phyloP scores from a whole-genome alignment of 2,329 filamentous ascomycete species.

The Periconia digitata region DNA sequence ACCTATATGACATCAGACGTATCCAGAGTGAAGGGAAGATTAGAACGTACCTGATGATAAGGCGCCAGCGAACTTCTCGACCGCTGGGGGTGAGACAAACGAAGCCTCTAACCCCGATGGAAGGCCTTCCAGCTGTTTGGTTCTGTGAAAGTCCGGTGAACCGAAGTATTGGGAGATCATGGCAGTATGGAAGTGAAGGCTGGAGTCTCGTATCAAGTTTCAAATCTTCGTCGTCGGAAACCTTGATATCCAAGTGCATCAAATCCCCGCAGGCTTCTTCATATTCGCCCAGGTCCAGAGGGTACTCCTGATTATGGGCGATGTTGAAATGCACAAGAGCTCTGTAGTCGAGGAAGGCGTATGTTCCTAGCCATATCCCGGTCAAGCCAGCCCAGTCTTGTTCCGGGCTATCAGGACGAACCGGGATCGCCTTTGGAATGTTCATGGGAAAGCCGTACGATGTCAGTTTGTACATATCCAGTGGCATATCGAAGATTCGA shows the following conservation, averaged over 20 bases:
- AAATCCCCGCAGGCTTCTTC: constrained; percentile 20
- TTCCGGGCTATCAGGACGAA: background rate
- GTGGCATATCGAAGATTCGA: constrained; percentile 14
- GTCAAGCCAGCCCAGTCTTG: constrained; percentile 27
- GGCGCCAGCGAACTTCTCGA: constrained; percentile 23
- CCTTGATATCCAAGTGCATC: constrained; percentile 19
- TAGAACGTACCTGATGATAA: constrained; percentile 19
- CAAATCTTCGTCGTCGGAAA: constrained; percentile 17
- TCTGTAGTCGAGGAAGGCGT: constrained; percentile 24
- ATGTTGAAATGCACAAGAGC: constrained; percentile 25
- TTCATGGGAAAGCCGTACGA: constrained; percentile 18
- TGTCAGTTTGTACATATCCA: constrained; percentile 3
- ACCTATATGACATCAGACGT: constrained; percentile 5
- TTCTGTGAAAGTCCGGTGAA: constrained; percentile 20
- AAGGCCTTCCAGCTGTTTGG: constrained; percentile 7
- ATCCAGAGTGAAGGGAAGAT: too few species aligned
- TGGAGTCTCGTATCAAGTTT: constrained; percentile 15
- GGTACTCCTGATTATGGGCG: constrained; percentile 14
- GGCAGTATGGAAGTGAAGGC: constrained; percentile 20
- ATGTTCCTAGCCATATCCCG: constrained; percentile 21
- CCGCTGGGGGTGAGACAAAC: constrained; percentile 18
- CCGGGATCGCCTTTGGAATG: constrained; percentile 11
- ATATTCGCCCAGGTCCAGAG: constrained; percentile 12
- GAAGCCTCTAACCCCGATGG: constrained; percentile 17
- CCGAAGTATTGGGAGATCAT: constrained; percentile 22